phyloP scores from a whole-genome alignment of 192 early-diverging fungal genomes.

The Gonapodya prolifera region DNA sequence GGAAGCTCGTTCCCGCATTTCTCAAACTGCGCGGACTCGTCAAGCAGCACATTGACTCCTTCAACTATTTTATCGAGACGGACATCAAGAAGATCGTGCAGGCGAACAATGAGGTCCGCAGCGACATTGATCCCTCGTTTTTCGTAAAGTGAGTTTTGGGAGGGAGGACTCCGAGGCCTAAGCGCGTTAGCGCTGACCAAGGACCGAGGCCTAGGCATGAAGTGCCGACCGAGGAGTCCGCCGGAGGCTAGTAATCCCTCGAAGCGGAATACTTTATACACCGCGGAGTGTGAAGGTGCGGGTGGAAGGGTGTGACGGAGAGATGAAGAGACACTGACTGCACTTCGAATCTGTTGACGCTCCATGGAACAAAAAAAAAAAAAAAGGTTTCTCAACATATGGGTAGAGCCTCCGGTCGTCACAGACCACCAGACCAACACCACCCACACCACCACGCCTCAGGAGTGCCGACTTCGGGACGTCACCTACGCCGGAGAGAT shows the following conservation, averaged over 20 bases:
- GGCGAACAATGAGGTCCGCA: constrained; percentile 78
- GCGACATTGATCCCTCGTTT: constrained; percentile 87
- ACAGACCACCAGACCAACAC: constrained; percentile 56
- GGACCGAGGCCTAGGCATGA: neutral
- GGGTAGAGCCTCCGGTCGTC: constrained; percentile 68
- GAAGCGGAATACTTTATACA: too few relatives aligned
- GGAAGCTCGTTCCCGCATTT: constrained; percentile 94
- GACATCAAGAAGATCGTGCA: constrained; percentile 89
- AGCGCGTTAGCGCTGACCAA: too few relatives aligned
- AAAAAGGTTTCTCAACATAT: constrained; percentile 80
- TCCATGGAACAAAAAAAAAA: too few relatives aligned
- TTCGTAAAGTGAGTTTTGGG: constrained; percentile 68
- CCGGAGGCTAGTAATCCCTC: too few relatives aligned
- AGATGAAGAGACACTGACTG: too few relatives aligned
- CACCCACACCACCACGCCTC: constrained; percentile 69
- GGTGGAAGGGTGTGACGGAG: too few relatives aligned
- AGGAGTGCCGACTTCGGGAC: constrained; percentile 93
- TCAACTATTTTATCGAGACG: constrained; percentile 95
- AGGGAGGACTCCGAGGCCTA: too few relatives aligned
- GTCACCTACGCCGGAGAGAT: constrained; percentile 89
- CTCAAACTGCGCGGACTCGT: constrained; percentile 93
- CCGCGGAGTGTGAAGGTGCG: too few relatives aligned
- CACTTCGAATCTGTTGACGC: too few relatives aligned
- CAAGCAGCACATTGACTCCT: constrained; percentile 98
- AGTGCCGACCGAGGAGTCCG: too few relatives aligned